These are phyloP conservation scores for Penicillium expansum DNA, from an alignment of 2,329 filamentous ascomycete species.

Conservation along the genomic window DNA sequence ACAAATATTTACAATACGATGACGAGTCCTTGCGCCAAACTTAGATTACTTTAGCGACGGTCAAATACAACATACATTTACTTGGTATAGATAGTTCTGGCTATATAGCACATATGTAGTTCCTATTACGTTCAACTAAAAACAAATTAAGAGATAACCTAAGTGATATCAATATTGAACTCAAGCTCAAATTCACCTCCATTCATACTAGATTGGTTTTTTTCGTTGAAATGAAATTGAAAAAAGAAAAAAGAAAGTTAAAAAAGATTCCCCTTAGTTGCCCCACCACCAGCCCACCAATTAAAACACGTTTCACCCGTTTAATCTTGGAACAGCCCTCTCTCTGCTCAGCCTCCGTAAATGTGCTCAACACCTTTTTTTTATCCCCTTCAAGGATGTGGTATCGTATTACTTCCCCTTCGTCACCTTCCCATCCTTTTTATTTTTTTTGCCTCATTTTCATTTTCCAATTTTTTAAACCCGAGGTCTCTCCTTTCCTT, in stretches of 20 bases:
- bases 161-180: accelerated
- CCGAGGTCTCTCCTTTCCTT: slow-evolving; percentile 15
- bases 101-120: too few species aligned
- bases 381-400: neutral
- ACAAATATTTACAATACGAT: slow-evolving; percentile 7
- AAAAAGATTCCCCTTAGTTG: slow-evolving; percentile 1
- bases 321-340: neutral
- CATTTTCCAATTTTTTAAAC: slow-evolving; percentile 6
- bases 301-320: neutral
- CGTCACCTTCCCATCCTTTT: slow-evolving; percentile 14
- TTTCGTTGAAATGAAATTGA: neutral
- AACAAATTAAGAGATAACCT: too few species aligned
- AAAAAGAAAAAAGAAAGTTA: neutral
- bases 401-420: slow-evolving; percentile 6
- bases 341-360: slow-evolving; percentile 5
- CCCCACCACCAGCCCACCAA: neutral
- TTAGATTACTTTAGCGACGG: neutral
- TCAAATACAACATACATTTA: too few species aligned
- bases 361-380: neutral
- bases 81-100: neutral
- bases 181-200: neutral
- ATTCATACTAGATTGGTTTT: neutral
- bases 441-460: slow-evolving; percentile 29
- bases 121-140: neutral
- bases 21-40: slow-evolving; percentile 8